Conservation (phyloP, 1,284 basidiomycete genomes). For the Inonotus obliquus region DNA sequence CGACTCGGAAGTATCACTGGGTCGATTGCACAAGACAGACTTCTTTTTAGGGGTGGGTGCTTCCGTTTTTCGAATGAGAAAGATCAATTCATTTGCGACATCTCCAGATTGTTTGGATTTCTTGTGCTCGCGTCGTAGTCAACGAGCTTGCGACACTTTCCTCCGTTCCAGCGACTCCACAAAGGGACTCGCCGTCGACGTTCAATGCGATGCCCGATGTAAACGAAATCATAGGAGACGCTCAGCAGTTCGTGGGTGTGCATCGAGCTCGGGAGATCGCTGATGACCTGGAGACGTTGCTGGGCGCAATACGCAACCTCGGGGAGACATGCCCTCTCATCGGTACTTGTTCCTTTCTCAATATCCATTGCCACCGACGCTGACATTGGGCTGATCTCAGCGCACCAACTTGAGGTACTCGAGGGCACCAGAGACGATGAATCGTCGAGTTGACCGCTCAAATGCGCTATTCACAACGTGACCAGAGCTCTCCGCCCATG, state of each 20-base stretch:
- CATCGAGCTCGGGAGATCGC: not conserved
- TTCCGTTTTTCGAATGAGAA: not conserved
- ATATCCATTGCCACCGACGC: not conserved
- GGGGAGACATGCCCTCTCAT: conserved; percentile 12
- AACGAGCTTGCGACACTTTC: not conserved
- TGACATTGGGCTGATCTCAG: not conserved
- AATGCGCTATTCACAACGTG: too few relatives aligned
- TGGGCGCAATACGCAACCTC: not conserved
- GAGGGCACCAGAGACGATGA: not conserved
- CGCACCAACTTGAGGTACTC: not conserved
- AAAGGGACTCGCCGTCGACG: not conserved
- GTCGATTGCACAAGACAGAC: not conserved
- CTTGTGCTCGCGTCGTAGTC: conserved; percentile 1
- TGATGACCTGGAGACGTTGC: conserved; percentile 3
- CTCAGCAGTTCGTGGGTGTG: not conserved
- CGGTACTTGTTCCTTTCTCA: not conserved
- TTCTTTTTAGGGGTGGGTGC: conserved; percentile 10
- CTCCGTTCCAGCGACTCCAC: not conserved
- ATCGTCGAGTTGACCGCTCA: too few relatives aligned
- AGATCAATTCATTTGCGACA: not conserved
- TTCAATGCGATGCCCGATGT: not conserved
- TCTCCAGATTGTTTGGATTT: conserved; percentile 8
- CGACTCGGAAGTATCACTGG: not conserved
- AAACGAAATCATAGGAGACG: not conserved
- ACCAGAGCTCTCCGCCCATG: too few relatives aligned